These are phyloP conservation scores for Ramaria sp. DNA, from an alignment of 768 basidiomycete genomes.

Conservation along the genomic window DNA sequence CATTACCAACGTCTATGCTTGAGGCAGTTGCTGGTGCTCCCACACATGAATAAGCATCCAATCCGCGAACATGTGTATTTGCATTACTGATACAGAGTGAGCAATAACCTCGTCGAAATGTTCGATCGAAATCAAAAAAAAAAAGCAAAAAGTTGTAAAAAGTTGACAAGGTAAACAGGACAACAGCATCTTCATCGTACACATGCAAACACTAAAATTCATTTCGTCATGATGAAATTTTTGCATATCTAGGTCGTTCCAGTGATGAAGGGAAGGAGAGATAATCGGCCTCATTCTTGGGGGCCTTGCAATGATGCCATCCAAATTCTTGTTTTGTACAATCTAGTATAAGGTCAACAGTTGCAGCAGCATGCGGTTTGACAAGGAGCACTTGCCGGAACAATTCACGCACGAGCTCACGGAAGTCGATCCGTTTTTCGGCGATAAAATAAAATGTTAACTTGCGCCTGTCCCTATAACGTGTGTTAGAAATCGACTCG, in stretches of 20 bases:
- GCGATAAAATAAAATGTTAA: conserved; percentile 97
- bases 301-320: conserved; percentile 55
- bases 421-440: conserved; percentile 91
- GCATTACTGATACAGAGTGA: conserved; percentile 1
- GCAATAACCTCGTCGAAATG: background rate
- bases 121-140: background rate
- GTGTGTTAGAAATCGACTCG: background rate
- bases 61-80: conserved; percentile 1
- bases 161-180: background rate
- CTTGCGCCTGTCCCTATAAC: conserved; percentile 86
- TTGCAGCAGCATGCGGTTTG: background rate
- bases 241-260: conserved; percentile 5
- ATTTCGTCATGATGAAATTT: conserved; percentile 1
- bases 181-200: background rate
- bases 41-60: background rate
- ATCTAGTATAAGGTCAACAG: conserved; percentile 25
- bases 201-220: background rate
- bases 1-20: background rate
- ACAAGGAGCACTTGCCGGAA: conserved; percentile 55
- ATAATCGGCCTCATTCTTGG: background rate
- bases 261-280: background rate
- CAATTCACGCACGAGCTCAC: conserved; percentile 89
- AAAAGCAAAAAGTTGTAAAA: conserved; percentile 2
- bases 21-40: background rate
- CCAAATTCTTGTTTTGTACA: conserved; percentile 95